These are phyloP conservation scores for Fusarium humuli DNA, from an alignment of 2,329 filamentous ascomycete genomes.

Conservation along the genomic window DNA sequence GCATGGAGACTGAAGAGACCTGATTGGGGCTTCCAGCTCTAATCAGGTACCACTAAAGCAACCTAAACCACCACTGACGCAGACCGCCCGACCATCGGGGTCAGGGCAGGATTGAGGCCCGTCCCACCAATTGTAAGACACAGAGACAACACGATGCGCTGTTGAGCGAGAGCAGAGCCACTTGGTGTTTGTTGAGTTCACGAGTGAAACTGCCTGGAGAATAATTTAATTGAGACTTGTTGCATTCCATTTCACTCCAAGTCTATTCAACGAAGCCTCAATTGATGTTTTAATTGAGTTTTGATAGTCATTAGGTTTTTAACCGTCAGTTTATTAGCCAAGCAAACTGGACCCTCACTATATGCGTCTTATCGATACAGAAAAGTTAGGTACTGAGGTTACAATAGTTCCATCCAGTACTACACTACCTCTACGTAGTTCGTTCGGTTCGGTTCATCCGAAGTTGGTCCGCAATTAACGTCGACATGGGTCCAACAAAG, in stretches of 20 bases:
- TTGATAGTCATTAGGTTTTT: background rate
- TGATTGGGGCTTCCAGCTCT: conserved; percentile 28
- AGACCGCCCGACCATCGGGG: conserved; percentile 26
- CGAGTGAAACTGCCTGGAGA: background rate
- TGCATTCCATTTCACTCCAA: background rate
- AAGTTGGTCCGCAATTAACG: conserved; percentile 2
- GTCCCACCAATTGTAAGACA: conserved; percentile 37
- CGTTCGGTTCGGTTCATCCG: conserved; percentile 1
- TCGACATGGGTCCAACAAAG: conserved; percentile 7
- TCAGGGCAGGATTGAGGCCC: background rate
- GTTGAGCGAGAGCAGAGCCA: background rate
- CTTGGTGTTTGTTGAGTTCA: background rate
- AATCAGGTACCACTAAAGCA: conserved; percentile 30
- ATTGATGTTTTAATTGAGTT: background rate
- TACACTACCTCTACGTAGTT: background rate
- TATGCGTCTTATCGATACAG: background rate
- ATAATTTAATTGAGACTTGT: background rate
- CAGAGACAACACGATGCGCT: conserved; percentile 39
- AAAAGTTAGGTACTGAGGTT: background rate
- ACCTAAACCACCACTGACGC: conserved; percentile 11
- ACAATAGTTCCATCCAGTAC: background rate
- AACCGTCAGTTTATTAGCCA: background rate
- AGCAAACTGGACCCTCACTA: background rate
- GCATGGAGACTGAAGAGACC: conserved; percentile 5
- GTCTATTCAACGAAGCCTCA: background rate